A percentile compares a stretch with the other conserved stretches of the same genome.
phyloP scores from a whole-genome alignment of 2,329 filamentous ascomycete species.

The Leptographium lundbergii region DNA sequence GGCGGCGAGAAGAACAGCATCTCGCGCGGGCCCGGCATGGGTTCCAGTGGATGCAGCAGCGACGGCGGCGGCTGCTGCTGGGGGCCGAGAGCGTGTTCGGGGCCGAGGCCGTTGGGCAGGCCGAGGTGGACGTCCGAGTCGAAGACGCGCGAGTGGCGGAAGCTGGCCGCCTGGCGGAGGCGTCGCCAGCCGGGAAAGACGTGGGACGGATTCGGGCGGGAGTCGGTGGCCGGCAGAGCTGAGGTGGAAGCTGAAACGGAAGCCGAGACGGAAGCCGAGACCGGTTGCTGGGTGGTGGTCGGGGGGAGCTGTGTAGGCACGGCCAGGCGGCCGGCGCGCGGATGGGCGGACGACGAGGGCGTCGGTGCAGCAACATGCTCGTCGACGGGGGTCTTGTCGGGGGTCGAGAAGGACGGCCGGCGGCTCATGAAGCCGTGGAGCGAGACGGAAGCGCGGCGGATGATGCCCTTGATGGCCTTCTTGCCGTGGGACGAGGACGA shows the following conservation, averaged over 20 bases:
- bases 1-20: constrained; percentile 15
- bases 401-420: constrained; percentile 25
- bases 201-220: constrained; percentile 33
- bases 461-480: constrained; percentile 32
- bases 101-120: not conserved
- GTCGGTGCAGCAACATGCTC: not conserved
- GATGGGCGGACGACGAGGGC: not conserved
- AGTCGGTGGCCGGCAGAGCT: constrained; percentile 6
- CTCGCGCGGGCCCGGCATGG: constrained; percentile 24
- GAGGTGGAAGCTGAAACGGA: not conserved
- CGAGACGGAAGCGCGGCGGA: constrained; percentile 43
- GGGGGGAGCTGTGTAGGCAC: constrained; percentile 16
- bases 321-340: constrained; percentile 8
- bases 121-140: constrained; percentile 21
- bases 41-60: constrained; percentile 13
- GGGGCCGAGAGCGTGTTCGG: constrained; percentile 1
- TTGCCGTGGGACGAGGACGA: constrained; percentile 10
- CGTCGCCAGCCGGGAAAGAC: constrained; percentile 34
- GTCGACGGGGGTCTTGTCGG: constrained; percentile 12
- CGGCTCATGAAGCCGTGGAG: constrained; percentile 37
- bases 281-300: constrained; percentile 8
- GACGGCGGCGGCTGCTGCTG: not conserved
- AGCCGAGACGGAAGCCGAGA: too few relatives aligned
- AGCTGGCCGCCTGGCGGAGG: constrained; percentile 37
- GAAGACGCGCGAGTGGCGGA: constrained; percentile 32